These are phyloP conservation scores for Agrocybe pediades DNA, from an alignment of 768 basidiomycete genomes.

Conservation along the genomic window DNA sequence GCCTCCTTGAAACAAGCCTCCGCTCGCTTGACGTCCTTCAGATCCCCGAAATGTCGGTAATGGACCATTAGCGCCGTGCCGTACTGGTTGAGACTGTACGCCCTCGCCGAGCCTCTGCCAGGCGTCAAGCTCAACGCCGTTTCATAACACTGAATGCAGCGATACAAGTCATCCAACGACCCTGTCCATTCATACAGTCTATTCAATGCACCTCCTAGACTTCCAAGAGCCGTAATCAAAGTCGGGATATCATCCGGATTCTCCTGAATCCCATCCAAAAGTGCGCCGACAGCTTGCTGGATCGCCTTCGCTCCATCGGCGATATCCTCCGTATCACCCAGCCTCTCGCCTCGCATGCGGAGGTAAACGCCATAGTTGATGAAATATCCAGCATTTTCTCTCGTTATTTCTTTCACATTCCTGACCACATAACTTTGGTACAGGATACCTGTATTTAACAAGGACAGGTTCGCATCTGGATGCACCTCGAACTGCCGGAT, in stretches of 20 bases:
- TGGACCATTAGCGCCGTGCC: constrained; percentile 4
- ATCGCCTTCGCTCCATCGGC: neutral
- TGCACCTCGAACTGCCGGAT: neutral
- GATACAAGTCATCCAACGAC: constrained; percentile 2
- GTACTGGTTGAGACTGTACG: neutral
- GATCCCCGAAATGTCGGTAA: constrained; percentile 5
- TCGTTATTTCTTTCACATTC: neutral
- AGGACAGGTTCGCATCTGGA: neutral
- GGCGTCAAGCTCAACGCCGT: neutral
- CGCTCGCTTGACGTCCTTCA: neutral
- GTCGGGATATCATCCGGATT: neutral
- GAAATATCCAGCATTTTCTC: neutral
- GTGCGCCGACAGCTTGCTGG: constrained; percentile 1
- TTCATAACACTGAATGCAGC: constrained; percentile 4
- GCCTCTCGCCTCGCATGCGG: constrained; percentile 1
- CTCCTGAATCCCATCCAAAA: neutral
- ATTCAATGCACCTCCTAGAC: constrained; percentile 2
- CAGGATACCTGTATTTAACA: constrained; percentile 4
- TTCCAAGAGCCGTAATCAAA: neutral
- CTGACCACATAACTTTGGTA: constrained; percentile 9
- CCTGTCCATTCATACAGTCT: constrained; percentile 3
- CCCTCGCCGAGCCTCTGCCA: neutral
- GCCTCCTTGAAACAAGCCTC: neutral
- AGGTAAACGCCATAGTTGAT: constrained; percentile 7
- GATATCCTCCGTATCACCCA: constrained; percentile 1